A percentile compares a stretch with the other conserved stretches of the same genome.
phyloP scores from a whole-genome alignment of 768 basidiomycete genomes.

The Boletus vinaceobasis region DNA sequence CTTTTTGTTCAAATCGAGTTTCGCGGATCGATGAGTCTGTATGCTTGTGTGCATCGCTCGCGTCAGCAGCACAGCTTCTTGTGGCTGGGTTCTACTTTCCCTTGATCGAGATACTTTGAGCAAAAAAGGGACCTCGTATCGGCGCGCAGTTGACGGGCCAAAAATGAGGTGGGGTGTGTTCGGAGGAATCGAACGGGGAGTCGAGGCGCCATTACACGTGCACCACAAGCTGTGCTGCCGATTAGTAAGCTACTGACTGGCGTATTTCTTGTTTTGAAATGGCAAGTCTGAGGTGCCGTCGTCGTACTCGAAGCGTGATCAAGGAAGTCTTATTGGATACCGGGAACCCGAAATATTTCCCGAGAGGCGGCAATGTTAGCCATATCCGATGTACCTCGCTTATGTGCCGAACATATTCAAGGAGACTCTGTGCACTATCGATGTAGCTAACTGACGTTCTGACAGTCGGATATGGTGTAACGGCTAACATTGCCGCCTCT shows the following conservation, averaged over 20 bases:
- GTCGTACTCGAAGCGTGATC: neutral
- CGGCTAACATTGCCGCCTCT: conserved; percentile 67
- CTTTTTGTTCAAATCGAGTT: neutral
- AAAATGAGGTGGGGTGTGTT: neutral
- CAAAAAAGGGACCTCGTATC: neutral
- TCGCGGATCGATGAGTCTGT: no score
- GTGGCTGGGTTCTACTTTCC: neutral
- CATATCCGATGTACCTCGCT: conserved; percentile 39
- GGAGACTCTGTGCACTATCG: neutral
- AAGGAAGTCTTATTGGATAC: neutral
- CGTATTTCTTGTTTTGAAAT: no score
- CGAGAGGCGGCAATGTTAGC: conserved; percentile 65
- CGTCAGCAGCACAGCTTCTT: neutral
- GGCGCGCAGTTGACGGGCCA: neutral
- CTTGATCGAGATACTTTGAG: neutral
- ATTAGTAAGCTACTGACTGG: neutral
- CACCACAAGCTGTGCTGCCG: neutral
- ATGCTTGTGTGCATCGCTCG: neutral
- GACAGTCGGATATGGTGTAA: conserved; percentile 56
- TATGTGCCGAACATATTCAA: neutral
- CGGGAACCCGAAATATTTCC: conserved; percentile 35
- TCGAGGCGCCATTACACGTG: no score
- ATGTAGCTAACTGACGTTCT: neutral
- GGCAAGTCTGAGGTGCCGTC: neutral
- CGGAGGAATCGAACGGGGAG: neutral